phyloP scores from a whole-genome alignment of 805 yeast genomes.

The Cephaloascus fragrans region DNA sequence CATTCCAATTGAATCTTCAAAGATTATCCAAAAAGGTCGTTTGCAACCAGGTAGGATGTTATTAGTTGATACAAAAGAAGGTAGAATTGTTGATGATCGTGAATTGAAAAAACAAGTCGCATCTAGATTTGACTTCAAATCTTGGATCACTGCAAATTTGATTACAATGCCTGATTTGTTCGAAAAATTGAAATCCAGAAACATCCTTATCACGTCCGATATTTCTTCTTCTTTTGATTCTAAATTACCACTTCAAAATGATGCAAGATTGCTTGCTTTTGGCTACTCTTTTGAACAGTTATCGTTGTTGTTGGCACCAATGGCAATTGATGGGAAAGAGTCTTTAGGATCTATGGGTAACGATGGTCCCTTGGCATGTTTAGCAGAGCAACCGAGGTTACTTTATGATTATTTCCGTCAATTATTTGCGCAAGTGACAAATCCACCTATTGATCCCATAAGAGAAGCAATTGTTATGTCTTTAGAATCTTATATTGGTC shows the following conservation, averaged over 20 bases:
- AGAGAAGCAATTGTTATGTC: conserved; percentile 97
- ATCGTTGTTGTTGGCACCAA: conserved; percentile 75
- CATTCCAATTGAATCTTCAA: conserved; percentile 75
- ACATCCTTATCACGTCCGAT: conserved; percentile 76
- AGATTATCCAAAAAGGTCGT: conserved; percentile 83
- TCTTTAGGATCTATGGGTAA: conserved; percentile 98
- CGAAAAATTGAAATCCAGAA: conserved; percentile 44
- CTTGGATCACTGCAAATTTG: conserved; percentile 85
- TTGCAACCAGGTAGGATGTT: conserved; percentile 95
- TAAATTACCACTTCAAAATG: conserved; percentile 55
- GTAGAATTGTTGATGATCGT: conserved; percentile 87
- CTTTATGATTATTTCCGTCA: conserved; percentile 92
- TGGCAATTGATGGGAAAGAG: conserved; percentile 89
- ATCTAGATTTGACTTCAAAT: conserved; percentile 78
- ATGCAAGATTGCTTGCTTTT: conserved; percentile 75
- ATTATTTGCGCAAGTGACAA: conserved; percentile 95
- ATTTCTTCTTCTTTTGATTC: conserved; percentile 48
- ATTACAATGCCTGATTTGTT: conserved; percentile 73
- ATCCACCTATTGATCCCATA: conserved; percentile 98
- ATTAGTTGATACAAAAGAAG: conserved; percentile 87
- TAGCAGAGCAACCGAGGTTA: conserved; percentile 85
- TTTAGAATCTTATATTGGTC: conserved; percentile 92
- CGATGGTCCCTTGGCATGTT: conserved; percentile 90
- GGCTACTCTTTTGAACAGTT: conserved; percentile 95
- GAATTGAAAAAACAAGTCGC: conserved; percentile 78